Evolutionary conservation across 805 yeast species (phyloP), one percentile per base, ranked within the genome.

Genomic region (Cyberlindnera suaveolens): DNA sequence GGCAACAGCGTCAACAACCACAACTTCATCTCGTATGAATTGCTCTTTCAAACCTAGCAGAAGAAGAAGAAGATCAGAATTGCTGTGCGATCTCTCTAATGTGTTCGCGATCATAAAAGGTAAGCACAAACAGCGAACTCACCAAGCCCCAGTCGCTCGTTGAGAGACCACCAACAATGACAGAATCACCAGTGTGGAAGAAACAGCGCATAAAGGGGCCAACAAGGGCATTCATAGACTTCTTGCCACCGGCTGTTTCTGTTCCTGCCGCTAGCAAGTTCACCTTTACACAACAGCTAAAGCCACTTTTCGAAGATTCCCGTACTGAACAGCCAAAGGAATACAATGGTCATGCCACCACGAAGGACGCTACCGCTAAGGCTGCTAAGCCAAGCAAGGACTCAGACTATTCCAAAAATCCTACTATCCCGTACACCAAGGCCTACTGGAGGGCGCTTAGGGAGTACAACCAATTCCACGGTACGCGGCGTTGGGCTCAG

Each of bases 401-500:
- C 23, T 31, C 34, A 32, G 36, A 23, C 15, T 36, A 23, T 30
- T 36, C 38, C 38, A 17, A 16, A n/a, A 44, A 42, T 20, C 37
- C 43, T 3, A 33, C 39, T 3, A 11, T 47, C 7, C 44, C 43
- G 10, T 38, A 29, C 5, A 29, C 47, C 5, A 41, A 32, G 26
- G 44, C 29, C 1, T 44, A 42, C 23, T 45, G 43, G 37, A 29
- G 36, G 9, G 35, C 19, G 3, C 33, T 47, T 19, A 39, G 34
- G 6, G 18, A 38, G 1, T 51, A 45, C 40, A 45, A 45, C 31
- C 11, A 19, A 1, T 5, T 14, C 3, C 33, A 44, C 19, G 48
- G 50, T 1, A 33, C 41, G 2, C 37, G 49, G 20, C 43, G 55
- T 5, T 50, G 39, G 23, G 38, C 45, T 5, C 53, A 51, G 30